These are phyloP conservation scores for Arthrobotrys sphaeroides DNA, from an alignment of 2,329 filamentous ascomycete genomes.

Conservation along the genomic window DNA sequence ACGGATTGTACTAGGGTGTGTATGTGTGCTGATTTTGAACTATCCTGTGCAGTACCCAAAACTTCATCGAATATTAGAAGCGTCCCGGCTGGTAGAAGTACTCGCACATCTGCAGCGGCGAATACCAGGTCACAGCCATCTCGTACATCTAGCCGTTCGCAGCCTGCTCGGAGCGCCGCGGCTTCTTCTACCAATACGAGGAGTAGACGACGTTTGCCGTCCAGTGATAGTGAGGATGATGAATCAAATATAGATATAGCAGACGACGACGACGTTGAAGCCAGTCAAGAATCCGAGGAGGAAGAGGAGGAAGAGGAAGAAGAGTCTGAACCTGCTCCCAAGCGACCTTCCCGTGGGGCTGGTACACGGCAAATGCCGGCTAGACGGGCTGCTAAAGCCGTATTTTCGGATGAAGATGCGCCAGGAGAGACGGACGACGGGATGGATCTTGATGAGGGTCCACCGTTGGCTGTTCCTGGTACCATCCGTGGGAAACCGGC, in stretches of 20 bases:
- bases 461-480: slow-evolving; percentile 8
- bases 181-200: slow-evolving; percentile 25
- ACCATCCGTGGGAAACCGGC: slow-evolving; percentile 56
- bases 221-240: slow-evolving; percentile 53
- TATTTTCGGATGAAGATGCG: slow-evolving; percentile 59
- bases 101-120: slow-evolving; percentile 40
- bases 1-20: neutral
- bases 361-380: slow-evolving; percentile 61
- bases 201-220: slow-evolving; percentile 36
- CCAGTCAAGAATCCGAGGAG: slow-evolving; percentile 64
- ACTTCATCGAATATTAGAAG: slow-evolving; percentile 40
- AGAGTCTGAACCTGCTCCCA: slow-evolving; percentile 58
- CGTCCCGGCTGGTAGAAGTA: slow-evolving; percentile 39
- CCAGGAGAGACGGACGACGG: slow-evolving; percentile 61
- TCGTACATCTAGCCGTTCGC: slow-evolving; percentile 43
- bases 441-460: slow-evolving; percentile 38
- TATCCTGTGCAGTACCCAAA: slow-evolving; percentile 17
- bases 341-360: slow-evolving; percentile 61
- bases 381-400: slow-evolving; percentile 57
- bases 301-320: slow-evolving; percentile 65
- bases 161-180: slow-evolving; percentile 27
- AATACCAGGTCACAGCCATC: slow-evolving; percentile 48
- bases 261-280: slow-evolving; percentile 61
- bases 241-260: slow-evolving; percentile 53
- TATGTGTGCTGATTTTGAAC: neutral